Evolutionary conservation across 805 yeast species (phyloP), one percentile per base, ranked within the genome.

Genomic region (Saturnispora besseyi): DNA sequence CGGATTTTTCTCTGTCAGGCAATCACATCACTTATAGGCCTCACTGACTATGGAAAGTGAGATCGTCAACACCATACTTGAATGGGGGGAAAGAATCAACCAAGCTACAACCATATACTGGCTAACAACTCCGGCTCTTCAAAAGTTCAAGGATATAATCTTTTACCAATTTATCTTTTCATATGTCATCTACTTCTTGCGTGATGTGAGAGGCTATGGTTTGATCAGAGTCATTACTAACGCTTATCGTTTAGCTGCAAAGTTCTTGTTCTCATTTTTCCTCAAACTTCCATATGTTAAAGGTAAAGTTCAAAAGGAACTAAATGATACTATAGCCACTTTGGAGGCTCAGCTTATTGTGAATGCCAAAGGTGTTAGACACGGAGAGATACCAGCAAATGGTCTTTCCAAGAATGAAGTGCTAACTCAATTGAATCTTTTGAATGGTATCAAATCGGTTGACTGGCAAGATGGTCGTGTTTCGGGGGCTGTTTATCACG

Each of bases 401-500:
- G 96, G 96, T 0, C 61, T 85, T 46, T 34, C 74, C 2, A 69
- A 73, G 13, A 65, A 62, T 1, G 65, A 65, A 18, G 75, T 93
- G 9, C 48, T 73, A 29, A 58, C 58, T 0, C 79, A 81, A 51
- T 66, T 93, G 51, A 76, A 78, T 33, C 64, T 67, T 30, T 66
- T 79, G 30, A 68, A 72, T 34, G 52, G 60, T 0, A 60, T 89
- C 55, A 87, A 85, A 56, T 72, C 87, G 1, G 56, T 62, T 2
- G 83, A 81, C 50, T 91, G 97, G 96, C 76, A 82, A 61, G 72
- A 74, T 40, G 99, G 99, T 5, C 75, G 80, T 57, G 84, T 91
- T 3, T 85, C 95, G 15, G 99, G 99, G 5, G 98, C 97, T 0
- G 97, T 91, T 10, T 91, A 91, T 60, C 98, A 93, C 59, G 97